Evolutionary conservation across 441 rosid species (phyloP), one percentile per base, ranked within the genome.

Genomic region (Mallotus japonicus): DNA sequence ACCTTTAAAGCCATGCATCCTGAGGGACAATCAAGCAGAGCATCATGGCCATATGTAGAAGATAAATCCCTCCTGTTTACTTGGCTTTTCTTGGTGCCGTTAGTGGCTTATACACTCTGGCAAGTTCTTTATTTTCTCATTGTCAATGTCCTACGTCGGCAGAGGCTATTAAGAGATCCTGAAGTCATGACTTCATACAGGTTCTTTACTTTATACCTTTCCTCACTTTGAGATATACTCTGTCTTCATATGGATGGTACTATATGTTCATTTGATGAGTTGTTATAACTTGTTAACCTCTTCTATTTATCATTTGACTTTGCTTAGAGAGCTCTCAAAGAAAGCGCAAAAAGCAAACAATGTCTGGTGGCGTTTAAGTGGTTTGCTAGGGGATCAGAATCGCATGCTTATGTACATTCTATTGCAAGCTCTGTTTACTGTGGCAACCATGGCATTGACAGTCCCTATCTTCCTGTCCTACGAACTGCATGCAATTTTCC

Each of bases 161-260:
- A 95, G 79, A 87, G 99, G 82, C 81, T 95, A 65, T 77, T 95
- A 19, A 87, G 93, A 82, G 99, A 95, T 81, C 99, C 99, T 63
- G 98, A 92, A 87, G 99, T 95, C 72, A 95, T 95, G 99, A 95
- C 99, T 70, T 95, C 98, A 19, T 95, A 92, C 87, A 88, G 99
- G 99, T 92, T 70, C 28, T 34, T 20, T 40, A 42, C 16, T 40
- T 50, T 71, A 8, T 49, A 8, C n/a, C 51, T 69, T 51, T 76
- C 68, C 68, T 62, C 34, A 16, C 57, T 17, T 53, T 5, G 4
- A 15, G 47, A 13, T 19, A 55, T 10, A 34, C 0, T 5, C 2
- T 19, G 0, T 37, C 46, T 64, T 16, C 19, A 5, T 53, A 11
- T 62, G 32, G 15, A 16, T 51, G 46, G 61, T 67, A 53, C 13